Percentiles rank a stretch among this genome's conserved stretches.
phyloP scores from a whole-genome alignment of 2,329 filamentous ascomycete genomes.

The Paraphoma chrysanthemicola region DNA sequence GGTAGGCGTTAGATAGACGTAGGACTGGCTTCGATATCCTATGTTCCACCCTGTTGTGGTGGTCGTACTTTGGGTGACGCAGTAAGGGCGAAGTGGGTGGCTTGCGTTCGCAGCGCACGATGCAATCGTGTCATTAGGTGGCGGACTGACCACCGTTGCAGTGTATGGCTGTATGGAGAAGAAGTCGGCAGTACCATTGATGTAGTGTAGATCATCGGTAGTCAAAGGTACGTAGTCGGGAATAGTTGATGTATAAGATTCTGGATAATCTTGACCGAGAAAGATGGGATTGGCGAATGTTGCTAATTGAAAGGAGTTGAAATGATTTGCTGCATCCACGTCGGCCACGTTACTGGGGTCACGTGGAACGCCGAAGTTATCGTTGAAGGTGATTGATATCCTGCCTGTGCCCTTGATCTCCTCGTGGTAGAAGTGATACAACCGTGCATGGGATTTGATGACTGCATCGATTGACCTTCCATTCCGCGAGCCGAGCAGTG shows the following conservation, averaged over 20 bases:
- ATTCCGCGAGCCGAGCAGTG: constrained; percentile 52
- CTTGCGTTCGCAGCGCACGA: constrained; percentile 57
- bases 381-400: constrained; percentile 59
- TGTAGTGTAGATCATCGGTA: constrained; percentile 52
- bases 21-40: constrained; percentile 62
- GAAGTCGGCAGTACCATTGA: constrained; percentile 59
- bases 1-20: constrained; percentile 65
- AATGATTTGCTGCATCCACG: constrained; percentile 55
- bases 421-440: constrained; percentile 62
- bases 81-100: constrained; percentile 59
- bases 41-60: constrained; percentile 64
- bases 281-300: constrained; percentile 63
- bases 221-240: constrained; percentile 55
- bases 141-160: constrained; percentile 60
- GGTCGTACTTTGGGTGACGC: constrained; percentile 56
- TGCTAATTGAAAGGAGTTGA: constrained; percentile 51
- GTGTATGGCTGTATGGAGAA: constrained; percentile 67
- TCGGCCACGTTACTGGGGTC: constrained; percentile 50
- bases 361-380: constrained; percentile 48
- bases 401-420: constrained; percentile 60
- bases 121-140: constrained; percentile 52
- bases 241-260: constrained; percentile 50
- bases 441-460: constrained; percentile 56
- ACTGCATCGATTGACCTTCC: constrained; percentile 47
- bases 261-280: constrained; percentile 59